Evolutionary conservation across 2,329 filamentous ascomycete species (phyloP), one percentile per base, ranked within the genome.

Genomic region (Phialocephala subalpina): DNA sequence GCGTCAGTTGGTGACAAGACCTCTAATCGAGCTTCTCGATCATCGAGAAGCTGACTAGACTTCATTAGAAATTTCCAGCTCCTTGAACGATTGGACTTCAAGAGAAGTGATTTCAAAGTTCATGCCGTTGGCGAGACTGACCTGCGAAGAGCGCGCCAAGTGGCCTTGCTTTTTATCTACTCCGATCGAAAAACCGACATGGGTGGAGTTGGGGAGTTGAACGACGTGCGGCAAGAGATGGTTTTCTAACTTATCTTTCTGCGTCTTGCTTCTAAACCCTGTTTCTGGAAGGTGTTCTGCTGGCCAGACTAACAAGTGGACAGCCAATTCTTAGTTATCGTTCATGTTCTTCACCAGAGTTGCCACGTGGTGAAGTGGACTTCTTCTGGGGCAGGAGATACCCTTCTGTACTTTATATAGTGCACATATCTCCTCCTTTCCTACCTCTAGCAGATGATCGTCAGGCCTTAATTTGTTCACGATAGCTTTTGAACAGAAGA

Each of bases 221-320:
- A 33, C n/a, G n/a, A n/a, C n/a, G n/a, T n/a, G n/a, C n/a, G n/a
- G n/a, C n/a, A n/a, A n/a, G n/a, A n/a, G 40, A 38, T 8, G 16
- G 7, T 16, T 5, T 5, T 11, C 4, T 45, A 5, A 5, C 5
- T 58, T 58, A 58, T 58, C 56, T 57, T 18, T 20, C 25, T 42
- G 27, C 56, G 20, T 7, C 38, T 33, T 42, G 27, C 56, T 40
- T 7, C 38, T 25, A 6, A 40, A 12, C n/a, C 22, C 35, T 58
- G 56, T 29, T 58, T 40, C 35, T 58, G 35, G 40, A 58, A 40
- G 56, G 56, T 35, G 29, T 58, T 12, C n/a, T 40, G n/a, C 22
- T 18, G 18, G 33, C 16, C 29, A 16, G 16, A 18, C 27, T 58
- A 25, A 42, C 56, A 58, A 58, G 56, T 58, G 36, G 27, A 42